phyloP scores from a whole-genome alignment of 2,329 filamentous ascomycete genomes.

The Trichoderma gracile region DNA sequence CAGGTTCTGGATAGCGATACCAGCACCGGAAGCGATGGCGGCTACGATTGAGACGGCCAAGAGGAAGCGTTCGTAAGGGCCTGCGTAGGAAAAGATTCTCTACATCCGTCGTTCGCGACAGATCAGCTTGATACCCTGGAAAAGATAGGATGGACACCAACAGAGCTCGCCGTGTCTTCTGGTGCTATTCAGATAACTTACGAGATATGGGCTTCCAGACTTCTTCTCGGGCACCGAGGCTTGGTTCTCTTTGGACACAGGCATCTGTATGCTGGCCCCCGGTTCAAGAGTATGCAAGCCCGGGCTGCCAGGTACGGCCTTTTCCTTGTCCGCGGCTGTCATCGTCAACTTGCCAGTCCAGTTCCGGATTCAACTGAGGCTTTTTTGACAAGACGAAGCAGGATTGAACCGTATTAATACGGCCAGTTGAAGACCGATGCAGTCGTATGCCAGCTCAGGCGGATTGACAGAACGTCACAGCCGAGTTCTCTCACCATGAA shows the following conservation, averaged over 20 bases:
- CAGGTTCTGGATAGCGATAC: conserved; percentile 42
- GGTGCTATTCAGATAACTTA: neutral
- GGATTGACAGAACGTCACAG: too few relatives aligned
- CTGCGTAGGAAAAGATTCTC: conserved; percentile 18
- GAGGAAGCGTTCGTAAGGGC: neutral
- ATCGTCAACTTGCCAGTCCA: neutral
- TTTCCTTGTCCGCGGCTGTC: neutral
- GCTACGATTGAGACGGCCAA: conserved; percentile 31
- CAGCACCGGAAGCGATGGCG: conserved; percentile 42
- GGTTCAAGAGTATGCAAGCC: neutral
- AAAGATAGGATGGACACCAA: neutral
- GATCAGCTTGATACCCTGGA: neutral
- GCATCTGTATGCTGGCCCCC: neutral
- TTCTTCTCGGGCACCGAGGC: neutral
- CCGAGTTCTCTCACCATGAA: too few relatives aligned
- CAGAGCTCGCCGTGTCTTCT: neutral
- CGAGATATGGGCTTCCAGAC: conserved; percentile 13
- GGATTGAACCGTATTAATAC: neutral
- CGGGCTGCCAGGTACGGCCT: neutral
- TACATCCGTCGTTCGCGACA: neutral
- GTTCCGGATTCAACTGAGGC: neutral
- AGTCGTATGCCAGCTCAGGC: too few relatives aligned
- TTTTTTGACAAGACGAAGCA: neutral
- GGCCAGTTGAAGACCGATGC: too few relatives aligned
- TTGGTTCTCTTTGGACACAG: neutral